Evolutionary conservation across 805 yeast species (phyloP).

Genomic region (Pichia manshurica): DNA sequence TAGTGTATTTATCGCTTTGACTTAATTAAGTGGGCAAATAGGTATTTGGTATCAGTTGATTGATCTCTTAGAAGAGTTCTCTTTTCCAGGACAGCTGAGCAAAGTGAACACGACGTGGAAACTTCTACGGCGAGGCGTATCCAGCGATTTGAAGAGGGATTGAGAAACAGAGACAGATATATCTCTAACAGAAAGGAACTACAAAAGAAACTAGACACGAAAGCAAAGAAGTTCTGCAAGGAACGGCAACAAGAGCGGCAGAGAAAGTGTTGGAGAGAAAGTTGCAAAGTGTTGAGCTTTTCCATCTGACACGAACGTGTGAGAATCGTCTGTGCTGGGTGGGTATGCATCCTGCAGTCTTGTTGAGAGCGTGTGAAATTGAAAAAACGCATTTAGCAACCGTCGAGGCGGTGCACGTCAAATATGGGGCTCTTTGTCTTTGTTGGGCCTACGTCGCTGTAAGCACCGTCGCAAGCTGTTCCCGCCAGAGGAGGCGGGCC

Average conservation of each 20-base stretch:
- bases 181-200: no score
- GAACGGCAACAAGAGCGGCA: not conserved
- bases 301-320: no score
- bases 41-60: no score
- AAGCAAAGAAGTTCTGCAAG: not conserved
- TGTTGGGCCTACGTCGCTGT: not conserved
- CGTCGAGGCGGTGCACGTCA: no score
- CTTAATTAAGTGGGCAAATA: no score
- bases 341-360: no score
- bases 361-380: not conserved
- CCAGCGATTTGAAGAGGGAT: no score
- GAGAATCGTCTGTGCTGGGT: no score
- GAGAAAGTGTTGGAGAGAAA: not conserved
- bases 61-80: no score
- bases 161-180: not conserved
- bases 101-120: not conserved
- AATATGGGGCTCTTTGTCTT: not conserved
- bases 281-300: conserved; percentile 1
- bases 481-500: not conserved
- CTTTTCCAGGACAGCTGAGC: no score
- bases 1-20: no score
- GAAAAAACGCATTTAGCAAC: not conserved
- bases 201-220: not conserved
- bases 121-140: not conserved
- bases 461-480: no score